Evolutionary conservation across 495 filamentous ascomycete species (phyloP), one percentile per base, ranked within the genome.

Genomic region (Pseudoneurospora amorphoporcata): DNA sequence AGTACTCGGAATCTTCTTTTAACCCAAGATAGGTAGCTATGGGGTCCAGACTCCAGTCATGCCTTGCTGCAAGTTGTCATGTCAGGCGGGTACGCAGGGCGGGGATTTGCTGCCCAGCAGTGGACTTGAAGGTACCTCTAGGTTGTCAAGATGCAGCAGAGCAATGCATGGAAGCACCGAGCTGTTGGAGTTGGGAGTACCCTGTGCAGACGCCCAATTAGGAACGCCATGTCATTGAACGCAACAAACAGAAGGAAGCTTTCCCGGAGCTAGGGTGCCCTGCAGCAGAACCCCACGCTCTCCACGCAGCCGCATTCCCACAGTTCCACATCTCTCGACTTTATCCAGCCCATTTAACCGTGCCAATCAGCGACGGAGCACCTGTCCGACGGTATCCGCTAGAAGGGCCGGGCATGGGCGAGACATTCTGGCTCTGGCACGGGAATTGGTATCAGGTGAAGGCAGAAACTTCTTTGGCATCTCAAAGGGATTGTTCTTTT

Each of bases 271-370:
- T 32, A 58, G 23, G 53, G 53, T 61, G 53, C 53, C 53, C 53
- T 72, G 71, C 71, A 68, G 71, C 39, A 71, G 53, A 69, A 74
- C 72, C 68, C 74, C 72, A 73, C 74, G 58, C 73, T 70, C 72
- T 53, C 41, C 70, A 53, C 70, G 32, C 70, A 35, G 39, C 53
- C 32, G 70, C 70, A 47, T 61, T 39, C 32, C 53, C 40, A 35
- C 38, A 71, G 42, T 17, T 38, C 41, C 29, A 39, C 23, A 47
- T 17, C 35, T 69, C 19, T 19, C 43, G 71, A 69, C 19, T 79
- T 81, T 81, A 78, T 14, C 75, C 80, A 76, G 70, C 17, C 10
- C 75, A 74, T 80, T 81, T 81, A 81, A 41, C 80, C 80, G 80
- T 76, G 41, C 80, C 79, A 81, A 81, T 81, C 75, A 79, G 3